A percentile compares a stretch with the other conserved stretches of the same genome.
These are phyloP conservation scores for Talaromyces sp. DNA, from an alignment of 2,329 filamentous ascomycete genomes.

Conservation along the genomic window DNA sequence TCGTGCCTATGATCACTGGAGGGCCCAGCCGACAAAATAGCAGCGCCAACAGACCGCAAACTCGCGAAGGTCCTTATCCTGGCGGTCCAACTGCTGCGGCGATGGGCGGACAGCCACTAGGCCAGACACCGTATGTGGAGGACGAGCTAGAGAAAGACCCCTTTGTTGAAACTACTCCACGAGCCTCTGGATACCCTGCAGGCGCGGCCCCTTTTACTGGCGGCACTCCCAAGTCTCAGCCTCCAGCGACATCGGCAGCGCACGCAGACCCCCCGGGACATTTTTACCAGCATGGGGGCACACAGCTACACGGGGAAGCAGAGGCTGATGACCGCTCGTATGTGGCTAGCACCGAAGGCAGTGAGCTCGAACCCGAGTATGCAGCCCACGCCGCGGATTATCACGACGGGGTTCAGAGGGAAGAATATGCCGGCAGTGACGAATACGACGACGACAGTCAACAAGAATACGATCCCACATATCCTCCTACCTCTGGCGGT, in stretches of 20 bases:
- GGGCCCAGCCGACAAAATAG: constrained; percentile 53
- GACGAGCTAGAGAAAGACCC: constrained; percentile 56
- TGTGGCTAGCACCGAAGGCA: constrained; percentile 46
- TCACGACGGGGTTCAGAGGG: constrained; percentile 56
- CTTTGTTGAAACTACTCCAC: constrained; percentile 46
- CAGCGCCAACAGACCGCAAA: constrained; percentile 39
- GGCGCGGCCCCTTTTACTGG: constrained; percentile 22
- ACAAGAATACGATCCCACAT: constrained; percentile 37
- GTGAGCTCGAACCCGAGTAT: constrained; percentile 65
- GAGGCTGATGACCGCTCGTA: constrained; percentile 45
- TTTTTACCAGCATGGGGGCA: constrained; percentile 37
- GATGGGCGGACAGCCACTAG: constrained; percentile 28
- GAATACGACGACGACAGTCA: constrained; percentile 48
- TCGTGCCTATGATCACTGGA: constrained; percentile 83
- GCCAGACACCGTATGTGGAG: constrained; percentile 45
- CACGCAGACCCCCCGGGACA: constrained; percentile 21
- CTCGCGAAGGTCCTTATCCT: constrained; percentile 41
- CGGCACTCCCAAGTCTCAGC: constrained; percentile 19
- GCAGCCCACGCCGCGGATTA: constrained; percentile 60
- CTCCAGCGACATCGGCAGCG: constrained; percentile 5
- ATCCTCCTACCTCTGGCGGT: constrained; percentile 20
- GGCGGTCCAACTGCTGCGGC: constrained; percentile 27
- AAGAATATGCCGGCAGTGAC: constrained; percentile 48
- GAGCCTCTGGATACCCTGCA: constrained; percentile 27
- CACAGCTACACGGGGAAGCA: constrained; percentile 31